Evolutionary conservation across 2,329 filamentous ascomycete species (phyloP).

Genomic region (Berkeleyomyces basicola): DNA sequence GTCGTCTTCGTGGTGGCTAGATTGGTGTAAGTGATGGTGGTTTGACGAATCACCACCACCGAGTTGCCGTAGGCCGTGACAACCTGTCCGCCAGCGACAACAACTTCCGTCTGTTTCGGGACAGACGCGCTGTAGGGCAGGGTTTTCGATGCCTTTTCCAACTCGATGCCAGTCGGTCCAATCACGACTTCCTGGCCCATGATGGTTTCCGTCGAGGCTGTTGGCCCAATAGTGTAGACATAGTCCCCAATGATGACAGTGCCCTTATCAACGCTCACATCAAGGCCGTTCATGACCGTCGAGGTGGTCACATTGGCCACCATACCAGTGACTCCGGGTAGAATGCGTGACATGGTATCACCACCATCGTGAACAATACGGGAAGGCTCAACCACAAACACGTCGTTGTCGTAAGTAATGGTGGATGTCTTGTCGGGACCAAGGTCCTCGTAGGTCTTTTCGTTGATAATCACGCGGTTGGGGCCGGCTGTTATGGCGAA

Average conservation of each 20-base stretch:
- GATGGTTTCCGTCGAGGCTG: slow-evolving; percentile 20
- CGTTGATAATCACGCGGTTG: slow-evolving; percentile 30
- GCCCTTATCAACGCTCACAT: slow-evolving; percentile 27
- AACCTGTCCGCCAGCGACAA: slow-evolving; percentile 32
- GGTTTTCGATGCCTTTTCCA: slow-evolving; percentile 20
- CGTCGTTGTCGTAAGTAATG: slow-evolving; percentile 26
- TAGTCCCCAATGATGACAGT: slow-evolving; percentile 27
- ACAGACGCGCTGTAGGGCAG: slow-evolving; percentile 22
- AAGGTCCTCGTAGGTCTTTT: slow-evolving; percentile 27
- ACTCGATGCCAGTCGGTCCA: slow-evolving; percentile 21
- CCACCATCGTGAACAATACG: slow-evolving; percentile 12
- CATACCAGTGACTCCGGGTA: slow-evolving; percentile 20
- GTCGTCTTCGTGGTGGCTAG: slow-evolving; percentile 21
- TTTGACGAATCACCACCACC: slow-evolving; percentile 26
- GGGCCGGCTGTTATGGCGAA: slow-evolving; percentile 30
- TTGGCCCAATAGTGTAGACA: slow-evolving; percentile 26
- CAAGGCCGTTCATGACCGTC: slow-evolving; percentile 24
- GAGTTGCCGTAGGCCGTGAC: slow-evolving; percentile 28
- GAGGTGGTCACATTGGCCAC: slow-evolving; percentile 22
- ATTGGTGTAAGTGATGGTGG: slow-evolving; percentile 30
- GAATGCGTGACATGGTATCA: slow-evolving; percentile 27
- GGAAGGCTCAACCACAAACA: slow-evolving; percentile 33
- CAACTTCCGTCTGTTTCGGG: slow-evolving; percentile 25
- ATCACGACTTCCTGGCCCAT: slow-evolving; percentile 22
- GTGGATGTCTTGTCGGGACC: slow-evolving; percentile 24